Evolutionary conservation across 2,329 filamentous ascomycete genomes (phyloP).

Genomic region (Dendrostoma leiphaemia): DNA sequence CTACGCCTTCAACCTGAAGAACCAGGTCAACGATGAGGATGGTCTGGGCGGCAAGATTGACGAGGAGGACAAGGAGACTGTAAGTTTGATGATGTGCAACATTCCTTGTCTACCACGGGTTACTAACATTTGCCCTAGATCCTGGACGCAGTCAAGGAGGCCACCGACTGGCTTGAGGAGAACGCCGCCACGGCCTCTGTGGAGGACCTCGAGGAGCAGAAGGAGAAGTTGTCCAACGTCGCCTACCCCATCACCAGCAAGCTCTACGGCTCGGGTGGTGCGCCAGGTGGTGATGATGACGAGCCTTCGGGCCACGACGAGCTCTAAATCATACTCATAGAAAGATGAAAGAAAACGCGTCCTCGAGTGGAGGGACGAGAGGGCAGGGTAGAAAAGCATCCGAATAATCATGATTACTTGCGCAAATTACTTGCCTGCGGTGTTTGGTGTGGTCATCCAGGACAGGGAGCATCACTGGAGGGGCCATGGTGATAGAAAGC

Average conservation of each 20-base stretch:
- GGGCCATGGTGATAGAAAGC: slow-evolving; percentile 8
- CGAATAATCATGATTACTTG: slow-evolving; percentile 14
- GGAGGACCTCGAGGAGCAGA: slow-evolving; percentile 99
- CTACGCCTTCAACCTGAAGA: slow-evolving; percentile 98
- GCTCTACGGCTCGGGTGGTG: slow-evolving; percentile 71
- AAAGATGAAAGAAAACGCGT: neutral
- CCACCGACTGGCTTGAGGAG: slow-evolving; percentile 95
- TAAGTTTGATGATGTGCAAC: slow-evolving; percentile 44
- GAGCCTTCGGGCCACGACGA: slow-evolving; percentile 72
- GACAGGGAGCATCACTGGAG: slow-evolving; percentile 10
- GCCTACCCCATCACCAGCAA: slow-evolving; percentile 99
- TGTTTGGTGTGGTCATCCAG: slow-evolving; percentile 13
- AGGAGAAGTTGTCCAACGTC: slow-evolving; percentile 96
- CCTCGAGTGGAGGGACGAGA: too few relatives aligned
- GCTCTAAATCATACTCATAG: slow-evolving; percentile 55
- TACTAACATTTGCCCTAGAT: slow-evolving; percentile 53
- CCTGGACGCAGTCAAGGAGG: slow-evolving; percentile 94
- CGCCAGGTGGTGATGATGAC: slow-evolving; percentile 67
- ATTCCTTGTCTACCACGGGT: neutral
- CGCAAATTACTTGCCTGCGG: slow-evolving; percentile 13
- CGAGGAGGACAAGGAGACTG: slow-evolving; percentile 96
- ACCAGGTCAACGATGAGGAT: slow-evolving; percentile 96
- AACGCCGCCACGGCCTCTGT: slow-evolving; percentile 80
- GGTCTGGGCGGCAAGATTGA: slow-evolving; percentile 98
- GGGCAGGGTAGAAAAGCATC: slow-evolving; percentile 13